Evolutionary conservation across 257 asterid species (phyloP).

Genomic region (Phtheirospermum japonicum): DNA sequence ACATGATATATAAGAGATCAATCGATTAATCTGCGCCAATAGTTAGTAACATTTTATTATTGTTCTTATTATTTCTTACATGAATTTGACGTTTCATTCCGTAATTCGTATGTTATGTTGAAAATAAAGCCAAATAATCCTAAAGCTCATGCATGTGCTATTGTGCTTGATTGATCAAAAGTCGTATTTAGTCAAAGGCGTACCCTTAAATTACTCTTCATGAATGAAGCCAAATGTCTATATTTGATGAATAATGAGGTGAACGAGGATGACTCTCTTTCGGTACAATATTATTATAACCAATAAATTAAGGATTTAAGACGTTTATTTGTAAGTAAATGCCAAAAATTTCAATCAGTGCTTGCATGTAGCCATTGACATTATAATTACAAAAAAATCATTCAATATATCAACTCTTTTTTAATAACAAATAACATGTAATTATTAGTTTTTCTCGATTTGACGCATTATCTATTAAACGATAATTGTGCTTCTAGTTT

Average conservation of each 20-base stretch:
- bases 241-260: conserved; percentile 23
- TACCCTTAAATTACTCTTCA: conserved; percentile 28
- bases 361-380: conserved; percentile 3
- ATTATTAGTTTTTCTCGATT: no score
- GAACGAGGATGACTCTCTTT: conserved; percentile 20
- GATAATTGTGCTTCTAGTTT: no score
- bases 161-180: conserved; percentile 18
- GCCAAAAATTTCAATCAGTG: conserved; percentile 19
- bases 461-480: no score
- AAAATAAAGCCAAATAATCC: not conserved
- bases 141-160: conserved; percentile 31
- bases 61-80: no score
- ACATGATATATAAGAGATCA: no score
- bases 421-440: not conserved
- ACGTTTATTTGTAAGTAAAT: not conserved
- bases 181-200: conserved; percentile 24
- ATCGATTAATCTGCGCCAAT: no score
- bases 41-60: no score
- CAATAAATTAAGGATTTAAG: not conserved
- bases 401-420: not conserved
- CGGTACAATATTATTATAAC: not conserved
- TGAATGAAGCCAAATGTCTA: conserved; percentile 22
- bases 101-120: no score
- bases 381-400: not conserved
- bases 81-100: no score